Conservation (phyloP, 306 rosid species). For the Castanea sativa region DNA sequence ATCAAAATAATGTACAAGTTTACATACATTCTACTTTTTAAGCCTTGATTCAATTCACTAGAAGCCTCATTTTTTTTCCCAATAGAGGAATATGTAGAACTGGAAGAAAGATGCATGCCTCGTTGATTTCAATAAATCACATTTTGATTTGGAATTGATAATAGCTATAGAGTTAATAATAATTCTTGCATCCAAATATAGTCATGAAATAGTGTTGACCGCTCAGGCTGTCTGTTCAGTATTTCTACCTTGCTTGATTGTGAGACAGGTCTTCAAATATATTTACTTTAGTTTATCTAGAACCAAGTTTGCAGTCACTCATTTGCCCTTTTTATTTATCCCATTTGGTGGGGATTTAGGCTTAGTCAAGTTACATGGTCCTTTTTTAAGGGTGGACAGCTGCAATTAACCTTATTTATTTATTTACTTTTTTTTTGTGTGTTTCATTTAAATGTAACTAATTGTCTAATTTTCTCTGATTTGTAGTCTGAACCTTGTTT, state of each 20-base stretch:
- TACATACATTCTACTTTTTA: not conserved
- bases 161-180: not conserved
- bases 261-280: not conserved
- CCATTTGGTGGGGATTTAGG: not conserved
- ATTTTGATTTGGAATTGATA: not conserved
- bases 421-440: constrained; percentile 1
- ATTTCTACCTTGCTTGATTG: not conserved
- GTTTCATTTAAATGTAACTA: constrained; percentile 26
- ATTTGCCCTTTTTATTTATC: not conserved
- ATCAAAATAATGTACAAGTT: not conserved
- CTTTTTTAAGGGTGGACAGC: no score
- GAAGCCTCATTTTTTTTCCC: not conserved
- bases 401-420: not conserved
- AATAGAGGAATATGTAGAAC: not conserved
- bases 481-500: constrained; percentile 71
- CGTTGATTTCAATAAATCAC: not conserved
- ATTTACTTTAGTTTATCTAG: not conserved
- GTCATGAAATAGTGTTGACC: not conserved
- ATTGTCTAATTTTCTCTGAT: constrained; percentile 19
- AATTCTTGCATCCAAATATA: not conserved
- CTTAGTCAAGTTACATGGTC: not conserved
- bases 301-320: not conserved
- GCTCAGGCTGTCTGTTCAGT: not conserved
- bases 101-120: not conserved
- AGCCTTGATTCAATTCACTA: not conserved